Conservation (phyloP, 352 stramenopile genomes). For the Phytophthora pseudosyringae region DNA sequence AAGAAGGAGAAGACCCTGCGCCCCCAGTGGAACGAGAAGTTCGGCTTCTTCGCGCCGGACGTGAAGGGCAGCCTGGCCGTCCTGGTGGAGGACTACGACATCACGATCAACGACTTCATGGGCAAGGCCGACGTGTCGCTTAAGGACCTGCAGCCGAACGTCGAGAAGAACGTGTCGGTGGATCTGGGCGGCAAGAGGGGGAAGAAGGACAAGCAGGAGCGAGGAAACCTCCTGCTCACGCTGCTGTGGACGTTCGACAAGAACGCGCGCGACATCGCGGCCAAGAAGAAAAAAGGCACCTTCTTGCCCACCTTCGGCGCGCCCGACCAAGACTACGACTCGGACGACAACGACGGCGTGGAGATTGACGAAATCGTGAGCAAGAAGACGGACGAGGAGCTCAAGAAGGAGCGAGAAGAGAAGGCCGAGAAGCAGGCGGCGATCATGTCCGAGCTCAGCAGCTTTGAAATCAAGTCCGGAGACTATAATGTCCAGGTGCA, state of each 20-base stretch:
- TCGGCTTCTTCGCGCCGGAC: constrained; percentile 71
- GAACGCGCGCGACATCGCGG: constrained; percentile 59
- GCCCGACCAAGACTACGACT: constrained; percentile 79
- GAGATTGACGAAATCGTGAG: constrained; percentile 60
- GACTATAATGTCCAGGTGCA: constrained; percentile 92
- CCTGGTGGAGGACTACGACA: constrained; percentile 77
- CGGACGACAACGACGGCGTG: constrained; percentile 67
- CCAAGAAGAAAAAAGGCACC: constrained; percentile 76
- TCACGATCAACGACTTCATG: constrained; percentile 86
- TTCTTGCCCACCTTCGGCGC: constrained; percentile 62
- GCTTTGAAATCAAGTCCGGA: constrained; percentile 86
- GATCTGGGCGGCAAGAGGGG: constrained; percentile 67
- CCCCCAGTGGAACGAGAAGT: constrained; percentile 85
- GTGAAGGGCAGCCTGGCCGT: constrained; percentile 59
- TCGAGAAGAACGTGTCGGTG: constrained; percentile 62
- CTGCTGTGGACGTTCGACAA: constrained; percentile 66
- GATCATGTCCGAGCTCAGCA: constrained; percentile 76
- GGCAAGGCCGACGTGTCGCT: constrained; percentile 64
- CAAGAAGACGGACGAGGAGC: constrained; percentile 69
- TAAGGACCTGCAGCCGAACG: constrained; percentile 57
- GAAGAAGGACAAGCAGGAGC: constrained; percentile 73
- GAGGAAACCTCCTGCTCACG: constrained; percentile 57
- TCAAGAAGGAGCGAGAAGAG: constrained; percentile 77
- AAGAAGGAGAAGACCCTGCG: constrained; percentile 78
- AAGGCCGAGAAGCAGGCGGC: constrained; percentile 77